These are phyloP conservation scores for Ascochyta koolunga DNA, from an alignment of 2,329 filamentous ascomycete genomes.

Conservation along the genomic window DNA sequence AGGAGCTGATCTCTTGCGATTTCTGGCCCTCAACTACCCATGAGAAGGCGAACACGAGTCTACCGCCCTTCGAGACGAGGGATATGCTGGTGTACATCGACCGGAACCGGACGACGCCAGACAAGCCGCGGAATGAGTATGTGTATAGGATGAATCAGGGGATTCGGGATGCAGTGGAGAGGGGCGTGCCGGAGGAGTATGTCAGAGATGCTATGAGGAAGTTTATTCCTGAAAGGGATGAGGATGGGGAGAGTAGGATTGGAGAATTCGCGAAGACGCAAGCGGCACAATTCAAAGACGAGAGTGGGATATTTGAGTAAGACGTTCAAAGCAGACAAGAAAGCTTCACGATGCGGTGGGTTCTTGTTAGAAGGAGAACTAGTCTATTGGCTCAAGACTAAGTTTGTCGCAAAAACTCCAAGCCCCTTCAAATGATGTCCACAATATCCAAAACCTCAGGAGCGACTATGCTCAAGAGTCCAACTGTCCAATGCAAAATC, in stretches of 20 bases:
- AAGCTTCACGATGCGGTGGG: neutral
- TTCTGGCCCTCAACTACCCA: conserved; percentile 48
- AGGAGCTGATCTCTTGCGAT: conserved; percentile 54
- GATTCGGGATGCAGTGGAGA: conserved; percentile 62
- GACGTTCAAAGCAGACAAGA: neutral
- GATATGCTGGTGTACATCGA: conserved; percentile 67
- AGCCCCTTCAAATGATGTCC: neutral
- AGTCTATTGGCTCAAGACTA: neutral
- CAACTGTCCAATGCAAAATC: neutral
- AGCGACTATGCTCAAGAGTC: neutral
- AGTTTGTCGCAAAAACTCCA: neutral
- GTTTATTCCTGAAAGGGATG: conserved; percentile 51
- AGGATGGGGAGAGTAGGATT: conserved; percentile 21
- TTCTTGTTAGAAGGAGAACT: neutral
- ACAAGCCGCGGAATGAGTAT: conserved; percentile 63
- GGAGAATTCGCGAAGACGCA: conserved; percentile 46
- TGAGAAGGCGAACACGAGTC: conserved; percentile 6
- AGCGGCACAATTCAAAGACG: conserved; percentile 43
- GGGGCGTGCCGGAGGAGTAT: conserved; percentile 62
- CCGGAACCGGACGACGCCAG: conserved; percentile 47
- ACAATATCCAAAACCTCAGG: neutral
- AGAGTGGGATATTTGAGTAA: conserved; percentile 34
- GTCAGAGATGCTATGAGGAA: conserved; percentile 61
- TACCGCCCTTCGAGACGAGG: conserved; percentile 24
- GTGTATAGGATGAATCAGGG: conserved; percentile 68